Evolutionary conservation across 2,329 filamentous ascomycete species (phyloP).

Genomic region (Hysterium pulicare): DNA sequence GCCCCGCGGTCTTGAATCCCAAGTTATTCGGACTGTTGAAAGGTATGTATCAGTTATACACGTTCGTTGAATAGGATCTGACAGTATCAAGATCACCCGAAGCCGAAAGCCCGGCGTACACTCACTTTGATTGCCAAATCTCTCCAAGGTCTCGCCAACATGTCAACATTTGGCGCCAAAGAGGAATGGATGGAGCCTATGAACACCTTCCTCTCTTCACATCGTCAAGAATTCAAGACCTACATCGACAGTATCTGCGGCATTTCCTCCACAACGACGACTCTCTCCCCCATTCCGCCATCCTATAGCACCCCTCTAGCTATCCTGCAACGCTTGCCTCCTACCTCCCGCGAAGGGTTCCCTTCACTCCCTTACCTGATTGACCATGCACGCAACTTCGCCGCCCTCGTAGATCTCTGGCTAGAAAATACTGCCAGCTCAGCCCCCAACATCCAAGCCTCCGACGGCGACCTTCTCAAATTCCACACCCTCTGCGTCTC

Average conservation of each 20-base stretch:
- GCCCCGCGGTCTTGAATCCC: conserved; percentile 91
- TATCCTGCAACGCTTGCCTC: conserved; percentile 77
- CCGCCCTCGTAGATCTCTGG: conserved; percentile 79
- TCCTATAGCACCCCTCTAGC: conserved; percentile 91
- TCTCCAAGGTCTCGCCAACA: conserved; percentile 83
- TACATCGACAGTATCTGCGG: conserved; percentile 86
- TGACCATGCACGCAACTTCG: conserved; percentile 81
- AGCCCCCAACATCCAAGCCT: conserved; percentile 35
- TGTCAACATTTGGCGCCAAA: conserved; percentile 88
- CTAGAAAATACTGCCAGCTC: conserved; percentile 51
- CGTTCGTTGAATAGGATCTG: conserved; percentile 9
- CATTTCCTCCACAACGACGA: conserved; percentile 64
- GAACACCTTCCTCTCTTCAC: conserved; percentile 77
- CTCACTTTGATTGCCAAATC: conserved; percentile 91
- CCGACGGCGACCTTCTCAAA: conserved; percentile 45
- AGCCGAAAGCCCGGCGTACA: conserved; percentile 77
- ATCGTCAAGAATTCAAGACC: conserved; percentile 76
- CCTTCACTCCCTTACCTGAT: conserved; percentile 90
- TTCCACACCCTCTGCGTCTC: conserved; percentile 50
- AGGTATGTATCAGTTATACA: conserved; percentile 43
- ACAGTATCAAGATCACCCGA: conserved; percentile 66
- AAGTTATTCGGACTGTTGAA: conserved; percentile 86
- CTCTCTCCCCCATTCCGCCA: conserved; percentile 65
- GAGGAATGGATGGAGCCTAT: conserved; percentile 99
- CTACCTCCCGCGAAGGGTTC: conserved; percentile 83